Base-by-base conservation (phyloP, 23 red algal species). In the Gracilaria vermiculophylla region DNA sequence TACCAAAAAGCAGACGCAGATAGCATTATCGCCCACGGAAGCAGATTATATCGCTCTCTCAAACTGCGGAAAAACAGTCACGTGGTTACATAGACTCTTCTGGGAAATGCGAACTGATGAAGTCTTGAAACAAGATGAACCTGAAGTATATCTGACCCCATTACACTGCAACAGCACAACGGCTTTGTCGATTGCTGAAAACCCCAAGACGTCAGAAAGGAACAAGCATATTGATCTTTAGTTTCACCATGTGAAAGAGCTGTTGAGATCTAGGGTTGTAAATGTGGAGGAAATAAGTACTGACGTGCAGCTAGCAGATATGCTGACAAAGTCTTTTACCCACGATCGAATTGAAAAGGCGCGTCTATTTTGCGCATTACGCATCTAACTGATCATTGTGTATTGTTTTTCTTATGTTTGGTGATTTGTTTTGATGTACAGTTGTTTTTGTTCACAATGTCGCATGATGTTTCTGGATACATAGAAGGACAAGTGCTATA, bases 211-310 rank as follows among this genome's bases (percentile, higher is more conserved):
- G 9, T 47, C 45, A 17, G 81, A 54, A 17, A 52, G 61, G 16
- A 85, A 69, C 56, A 71, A 44, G 17, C 81, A 85, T n/a, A 85
- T 85, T 42, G 81, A 9, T 35, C 34, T 72, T 12, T 71, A 85
- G 33, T 53, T 7, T 19, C 62, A 85, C 11, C 23, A 71, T 45
- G 3, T 71, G 2, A 64, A 54, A 49, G 65, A 85, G 25, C 20
- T 70, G 40, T 42, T 55, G 12, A 55, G 20, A 3, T 4, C 20
- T n/a, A 70, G 40, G 16, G 33, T 31, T 14, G 36, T 70, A 24
- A 41, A 40, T 40, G 33, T 70, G 11, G 17, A 70, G 3, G 36
- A 70, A 4, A 70, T 70, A 70, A 41, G 13, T 4, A 70, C 64
- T 4, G 3, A 40, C 13, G 40, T 41, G 20, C 64, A 70, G 33